Conservation (phyloP, 495 filamentous ascomycete species). For the Penicillium coprophilum region DNA sequence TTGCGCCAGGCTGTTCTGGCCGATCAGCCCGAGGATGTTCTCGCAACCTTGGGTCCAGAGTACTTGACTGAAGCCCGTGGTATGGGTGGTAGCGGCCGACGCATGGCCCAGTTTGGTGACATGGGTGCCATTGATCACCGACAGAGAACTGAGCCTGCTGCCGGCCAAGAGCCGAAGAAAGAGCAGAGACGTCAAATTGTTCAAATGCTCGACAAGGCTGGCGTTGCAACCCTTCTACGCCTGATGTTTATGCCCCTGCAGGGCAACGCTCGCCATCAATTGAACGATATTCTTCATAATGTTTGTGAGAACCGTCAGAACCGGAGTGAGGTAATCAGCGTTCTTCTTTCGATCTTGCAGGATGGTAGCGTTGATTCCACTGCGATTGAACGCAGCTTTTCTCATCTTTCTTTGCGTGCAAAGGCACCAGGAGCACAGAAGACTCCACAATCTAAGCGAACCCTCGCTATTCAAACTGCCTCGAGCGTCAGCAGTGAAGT, state of each 20-base stretch:
- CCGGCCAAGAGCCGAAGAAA: constrained; percentile 59
- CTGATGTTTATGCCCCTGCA: constrained; percentile 96
- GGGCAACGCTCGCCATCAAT: constrained; percentile 71
- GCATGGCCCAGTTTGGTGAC: constrained; percentile 61
- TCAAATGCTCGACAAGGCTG: constrained; percentile 95
- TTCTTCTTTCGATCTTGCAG: constrained; percentile 90
- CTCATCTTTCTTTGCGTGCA: constrained; percentile 85
- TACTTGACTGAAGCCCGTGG: constrained; percentile 83
- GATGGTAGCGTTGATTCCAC: constrained; percentile 91
- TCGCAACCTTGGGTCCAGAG: constrained; percentile 81
- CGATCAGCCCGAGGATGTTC: constrained; percentile 86
- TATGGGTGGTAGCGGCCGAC: constrained; percentile 51
- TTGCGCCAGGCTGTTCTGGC: constrained; percentile 83
- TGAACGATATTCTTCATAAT: constrained; percentile 82
- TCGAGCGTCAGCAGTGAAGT: constrained; percentile 66
- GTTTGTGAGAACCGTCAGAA: constrained; percentile 94
- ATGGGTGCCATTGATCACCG: constrained; percentile 46
- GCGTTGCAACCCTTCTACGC: constrained; percentile 88
- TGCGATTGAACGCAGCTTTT: constrained; percentile 92
- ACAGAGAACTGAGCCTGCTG: constrained; percentile 43
- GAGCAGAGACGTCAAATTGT: constrained; percentile 74
- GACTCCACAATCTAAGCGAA: constrained; percentile 74
- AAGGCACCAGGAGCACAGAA: constrained; percentile 75
- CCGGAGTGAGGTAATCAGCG: constrained; percentile 89
- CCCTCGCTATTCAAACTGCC: constrained; percentile 55